phyloP scores from a whole-genome alignment of 78 protist species.

The Chrysochromulina parva region DNA sequence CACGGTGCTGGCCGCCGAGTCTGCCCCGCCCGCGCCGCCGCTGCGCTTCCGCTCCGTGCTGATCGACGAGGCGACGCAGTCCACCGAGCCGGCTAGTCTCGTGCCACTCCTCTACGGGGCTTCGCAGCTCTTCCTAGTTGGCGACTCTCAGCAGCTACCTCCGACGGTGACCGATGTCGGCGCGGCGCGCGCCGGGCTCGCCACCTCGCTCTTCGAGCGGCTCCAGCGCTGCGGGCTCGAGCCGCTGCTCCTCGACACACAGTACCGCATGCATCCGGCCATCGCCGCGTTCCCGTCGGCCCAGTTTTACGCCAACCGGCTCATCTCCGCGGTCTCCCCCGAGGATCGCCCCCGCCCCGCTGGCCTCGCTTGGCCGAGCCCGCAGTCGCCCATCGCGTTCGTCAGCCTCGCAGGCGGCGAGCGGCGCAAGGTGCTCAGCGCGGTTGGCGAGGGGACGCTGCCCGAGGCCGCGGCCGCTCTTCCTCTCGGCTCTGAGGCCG shows the following conservation, averaged over 20 bases:
- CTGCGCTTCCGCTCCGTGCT: constrained; percentile 43
- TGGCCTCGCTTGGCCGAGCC: constrained; percentile 25
- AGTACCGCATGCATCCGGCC: constrained; percentile 72
- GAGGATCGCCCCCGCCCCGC: neutral
- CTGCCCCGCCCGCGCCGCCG: neutral
- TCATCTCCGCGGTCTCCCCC: neutral
- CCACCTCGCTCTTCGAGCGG: constrained; percentile 23
- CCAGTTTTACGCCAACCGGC: constrained; percentile 1
- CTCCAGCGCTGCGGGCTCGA: neutral
- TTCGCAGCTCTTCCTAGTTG: constrained; percentile 63
- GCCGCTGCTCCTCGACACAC: constrained; percentile 13
- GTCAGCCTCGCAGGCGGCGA: neutral
- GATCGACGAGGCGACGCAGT: constrained; percentile 77
- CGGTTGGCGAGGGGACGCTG: too few relatives aligned
- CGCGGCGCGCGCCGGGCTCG: constrained; percentile 12
- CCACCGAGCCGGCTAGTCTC: constrained; percentile 67
- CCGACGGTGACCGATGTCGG: constrained; percentile 3
- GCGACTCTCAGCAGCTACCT: constrained; percentile 76
- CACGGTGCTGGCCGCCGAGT: too few relatives aligned
- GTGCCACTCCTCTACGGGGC: constrained; percentile 44
- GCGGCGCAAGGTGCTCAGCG: too few relatives aligned
- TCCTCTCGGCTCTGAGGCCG: too few relatives aligned
- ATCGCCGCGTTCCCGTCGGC: constrained; percentile 34
- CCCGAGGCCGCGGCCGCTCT: too few relatives aligned
- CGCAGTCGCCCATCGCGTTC: constrained; percentile 27